Conservation (phyloP, 2,329 filamentous ascomycete genomes). For the Elsinoe necatrix region DNA sequence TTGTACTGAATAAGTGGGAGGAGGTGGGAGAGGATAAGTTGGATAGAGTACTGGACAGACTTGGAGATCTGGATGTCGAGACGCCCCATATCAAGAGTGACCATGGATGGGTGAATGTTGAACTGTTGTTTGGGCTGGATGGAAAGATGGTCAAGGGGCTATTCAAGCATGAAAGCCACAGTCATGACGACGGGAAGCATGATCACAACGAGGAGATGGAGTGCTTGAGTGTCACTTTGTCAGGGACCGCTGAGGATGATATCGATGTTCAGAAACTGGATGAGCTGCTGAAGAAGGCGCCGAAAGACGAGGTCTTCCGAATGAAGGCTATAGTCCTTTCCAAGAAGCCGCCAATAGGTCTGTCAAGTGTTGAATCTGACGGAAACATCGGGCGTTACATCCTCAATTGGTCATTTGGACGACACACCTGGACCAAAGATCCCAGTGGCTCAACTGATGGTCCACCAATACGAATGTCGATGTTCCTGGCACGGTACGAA, state of each 20-base stretch:
- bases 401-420: slow-evolving; percentile 94
- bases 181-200: slow-evolving; percentile 30
- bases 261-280: slow-evolving; percentile 54
- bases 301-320: slow-evolving; percentile 90
- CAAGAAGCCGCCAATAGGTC: slow-evolving; percentile 31
- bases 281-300: slow-evolving; percentile 59
- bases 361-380: slow-evolving; percentile 21
- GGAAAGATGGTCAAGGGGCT: slow-evolving; percentile 58
- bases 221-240: slow-evolving; percentile 71
- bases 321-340: slow-evolving; percentile 66
- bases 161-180: slow-evolving; percentile 28
- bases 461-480: slow-evolving; percentile 58
- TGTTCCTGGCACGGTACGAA: slow-evolving; percentile 66
- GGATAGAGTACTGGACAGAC: slow-evolving; percentile 67
- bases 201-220: slow-evolving; percentile 79
- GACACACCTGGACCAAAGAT: slow-evolving; percentile 79
- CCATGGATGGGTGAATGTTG: slow-evolving; percentile 67
- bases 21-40: slow-evolving; percentile 61
- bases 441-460: slow-evolving; percentile 23
- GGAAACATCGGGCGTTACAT: slow-evolving; percentile 57
- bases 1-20: slow-evolving; percentile 94
- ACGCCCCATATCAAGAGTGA: slow-evolving; percentile 72
- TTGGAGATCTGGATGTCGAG: slow-evolving; percentile 74
- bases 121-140: slow-evolving; percentile 80
- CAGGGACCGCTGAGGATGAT: slow-evolving; percentile 31